Base-by-base conservation (phyloP, 345 rosid genomes). In the Eutrema heterophyllum region DNA sequence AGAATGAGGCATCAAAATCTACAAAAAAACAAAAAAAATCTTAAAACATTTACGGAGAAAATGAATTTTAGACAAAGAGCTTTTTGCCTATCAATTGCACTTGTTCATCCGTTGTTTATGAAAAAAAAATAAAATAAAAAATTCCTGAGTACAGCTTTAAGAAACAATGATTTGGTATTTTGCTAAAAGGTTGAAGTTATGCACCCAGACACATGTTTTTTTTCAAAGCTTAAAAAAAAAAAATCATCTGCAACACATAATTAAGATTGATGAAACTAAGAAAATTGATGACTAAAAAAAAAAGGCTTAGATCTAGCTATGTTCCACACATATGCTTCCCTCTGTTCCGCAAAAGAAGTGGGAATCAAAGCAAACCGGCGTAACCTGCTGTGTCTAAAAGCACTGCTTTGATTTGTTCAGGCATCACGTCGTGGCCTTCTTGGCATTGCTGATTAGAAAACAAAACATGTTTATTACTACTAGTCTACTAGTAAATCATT, bases 391-490 rank as follows among this genome's bases (percentile, higher is more conserved):
- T 84, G 72, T 94, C 98, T 67, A 91, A 73, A 29, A 94, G 96
- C 57, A 85, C 84, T 41, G 97, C 87, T 83, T 91, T 88, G 85
- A 94, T 94, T 66, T 91, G 92, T 77, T 94, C 97, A 9, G 97
- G 95, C 63, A 81, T 64, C 38, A 88, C 78, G 12, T 89, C 93
- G 58, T 88, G 84, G 36, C 90, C 91, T 81, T 89, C 96, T 81
- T 83, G 81, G 75, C 93, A 86, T 89, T 91, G 98, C 97, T 94
- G 92, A 53, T 66, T 49, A 59, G 32, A 15, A 45, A 9, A 71
- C 32, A 70, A 63, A 52, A 44, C 51, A 54, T 53, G 65, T 61
- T 51, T 26, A 33, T n/a, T 52, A 60, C 57, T 9, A 33, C 27
- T n/a, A n/a, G n/a, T n/a, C n/a, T n/a, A n/a, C n/a, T 9, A 18